These are phyloP conservation scores for Epipyxis sp. DNA, from an alignment of 108 stramenopile species.

Conservation along the genomic window DNA sequence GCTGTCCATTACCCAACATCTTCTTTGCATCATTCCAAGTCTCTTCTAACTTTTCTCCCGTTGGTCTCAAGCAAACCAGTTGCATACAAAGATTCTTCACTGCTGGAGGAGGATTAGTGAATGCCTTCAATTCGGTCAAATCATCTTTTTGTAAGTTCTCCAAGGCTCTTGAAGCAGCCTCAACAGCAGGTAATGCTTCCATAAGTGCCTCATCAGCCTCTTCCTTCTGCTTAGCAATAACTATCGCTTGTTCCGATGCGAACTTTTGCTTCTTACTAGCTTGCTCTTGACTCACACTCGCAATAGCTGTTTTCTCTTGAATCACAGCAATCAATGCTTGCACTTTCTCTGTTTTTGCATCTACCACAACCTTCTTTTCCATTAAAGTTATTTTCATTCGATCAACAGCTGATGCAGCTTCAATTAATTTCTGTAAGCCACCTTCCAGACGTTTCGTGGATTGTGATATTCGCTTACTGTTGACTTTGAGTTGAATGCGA, in stretches of 20 bases:
- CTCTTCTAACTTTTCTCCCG: slow-evolving; percentile 60
- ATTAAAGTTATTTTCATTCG: slow-evolving; percentile 51
- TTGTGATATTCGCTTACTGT: slow-evolving; percentile 40
- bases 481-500: slow-evolving; percentile 32
- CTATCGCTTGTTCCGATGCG: slow-evolving; percentile 46
- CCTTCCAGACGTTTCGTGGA: slow-evolving; percentile 59
- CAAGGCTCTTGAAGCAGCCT: slow-evolving; percentile 63
- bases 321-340: slow-evolving; percentile 57
- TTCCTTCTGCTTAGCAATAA: slow-evolving; percentile 54
- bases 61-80: slow-evolving; percentile 52
- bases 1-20: slow-evolving; percentile 57
- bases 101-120: slow-evolving; percentile 56
- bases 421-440: slow-evolving; percentile 62
- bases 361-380: slow-evolving; percentile 50
- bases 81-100: slow-evolving; percentile 47
- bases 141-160: slow-evolving; percentile 63
- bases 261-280: slow-evolving; percentile 56
- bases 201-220: slow-evolving; percentile 61
- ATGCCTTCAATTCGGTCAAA: slow-evolving; percentile 62
- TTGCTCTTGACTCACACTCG: slow-evolving; percentile 56
- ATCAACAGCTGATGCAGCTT: slow-evolving; percentile 63
- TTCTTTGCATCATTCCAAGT: slow-evolving; percentile 62
- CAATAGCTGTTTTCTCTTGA: slow-evolving; percentile 55
- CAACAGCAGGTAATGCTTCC: slow-evolving; percentile 65
- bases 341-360: slow-evolving; percentile 51